Evolutionary conservation across 768 basidiomycete species (phyloP), one percentile per base, ranked within the genome.

Genomic region (Amyloporia xantha): DNA sequence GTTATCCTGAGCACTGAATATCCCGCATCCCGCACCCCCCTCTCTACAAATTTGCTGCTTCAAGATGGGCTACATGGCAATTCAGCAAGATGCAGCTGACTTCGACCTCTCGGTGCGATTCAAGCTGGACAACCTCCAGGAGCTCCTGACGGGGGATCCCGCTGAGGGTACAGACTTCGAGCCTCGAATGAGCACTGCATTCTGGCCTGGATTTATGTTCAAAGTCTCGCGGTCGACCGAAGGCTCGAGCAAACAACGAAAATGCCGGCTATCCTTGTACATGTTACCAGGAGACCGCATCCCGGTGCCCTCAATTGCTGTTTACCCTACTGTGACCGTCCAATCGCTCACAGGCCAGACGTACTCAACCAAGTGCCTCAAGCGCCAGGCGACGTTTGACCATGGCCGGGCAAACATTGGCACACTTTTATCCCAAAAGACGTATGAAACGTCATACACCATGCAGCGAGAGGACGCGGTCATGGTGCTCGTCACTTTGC

Each of bases 91-190:
- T 44, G 7, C 48, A 44, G 48, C 40, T 20, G 43, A 49, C 17
- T 44, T 38, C 35, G 52, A 53, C 28, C 26, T 49, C n/a, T 44
- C 25, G 10, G 37, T 53, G 5, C 48, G 49, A 24, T 53, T 53
- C 45, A 43, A 44, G 20, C 6, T 53, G 9, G 48, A 53, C 43
- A 49, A 53, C 44, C 52, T 53, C 37, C 28, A 40, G n/a, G 9
- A 30, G 4, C 37, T 37, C 40, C 47, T 53, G 40, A 26, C 17
- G 3, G 27, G 19, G 20, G 44, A 35, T 33, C n/a, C 17, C 19
- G 10, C 11, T 4, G 44, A 45, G 26, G 23, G n/a, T 9, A 26
- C 28, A 23, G 21, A 43, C 7, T 23, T 25, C 17, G 44, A 45
- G 30, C 33, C 44, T 17, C 44, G 33, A 3, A 35, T 30, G 44